Evolutionary conservation across 2,329 filamentous ascomycete genomes (phyloP).

Genomic region (Aspergillus pseudotamarii): DNA sequence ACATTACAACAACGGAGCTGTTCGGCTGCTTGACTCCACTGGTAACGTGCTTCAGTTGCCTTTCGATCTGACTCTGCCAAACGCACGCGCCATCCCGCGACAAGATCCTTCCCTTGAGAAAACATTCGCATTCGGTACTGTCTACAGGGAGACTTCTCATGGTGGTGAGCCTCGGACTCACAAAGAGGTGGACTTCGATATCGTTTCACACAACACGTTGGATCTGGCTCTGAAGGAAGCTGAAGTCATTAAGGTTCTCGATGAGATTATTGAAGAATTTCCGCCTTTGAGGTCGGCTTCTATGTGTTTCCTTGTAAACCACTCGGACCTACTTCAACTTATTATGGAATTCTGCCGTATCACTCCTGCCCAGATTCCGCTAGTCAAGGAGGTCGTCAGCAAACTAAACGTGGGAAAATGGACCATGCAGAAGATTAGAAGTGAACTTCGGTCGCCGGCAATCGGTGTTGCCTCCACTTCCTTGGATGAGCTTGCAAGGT

Average conservation of each 20-base stretch:
- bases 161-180: conserved; percentile 81
- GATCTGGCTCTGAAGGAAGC: conserved; percentile 90
- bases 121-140: conserved; percentile 83
- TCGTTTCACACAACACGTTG: conserved; percentile 78
- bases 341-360: conserved; percentile 92
- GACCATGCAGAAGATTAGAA: conserved; percentile 81
- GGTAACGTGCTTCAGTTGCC: conserved; percentile 93
- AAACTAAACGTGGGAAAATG: conserved; percentile 80
- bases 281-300: conserved; percentile 70
- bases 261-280: conserved; percentile 83
- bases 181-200: conserved; percentile 94
- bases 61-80: conserved; percentile 86
- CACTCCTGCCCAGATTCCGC: conserved; percentile 65
- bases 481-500: conserved; percentile 84
- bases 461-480: conserved; percentile 86
- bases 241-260: conserved; percentile 89
- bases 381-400: conserved; percentile 80
- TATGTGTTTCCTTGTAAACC: conserved; percentile 90
- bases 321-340: conserved; percentile 80
- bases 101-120: conserved; percentile 66
- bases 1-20: conserved; percentile 74
- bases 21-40: conserved; percentile 77
- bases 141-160: conserved; percentile 77
- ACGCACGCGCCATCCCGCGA: conserved; percentile 80
- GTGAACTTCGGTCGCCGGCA: conserved; percentile 76